Conservation (phyloP, 495 filamentous ascomycete genomes). For the Stereocaulon alpinum region DNA sequence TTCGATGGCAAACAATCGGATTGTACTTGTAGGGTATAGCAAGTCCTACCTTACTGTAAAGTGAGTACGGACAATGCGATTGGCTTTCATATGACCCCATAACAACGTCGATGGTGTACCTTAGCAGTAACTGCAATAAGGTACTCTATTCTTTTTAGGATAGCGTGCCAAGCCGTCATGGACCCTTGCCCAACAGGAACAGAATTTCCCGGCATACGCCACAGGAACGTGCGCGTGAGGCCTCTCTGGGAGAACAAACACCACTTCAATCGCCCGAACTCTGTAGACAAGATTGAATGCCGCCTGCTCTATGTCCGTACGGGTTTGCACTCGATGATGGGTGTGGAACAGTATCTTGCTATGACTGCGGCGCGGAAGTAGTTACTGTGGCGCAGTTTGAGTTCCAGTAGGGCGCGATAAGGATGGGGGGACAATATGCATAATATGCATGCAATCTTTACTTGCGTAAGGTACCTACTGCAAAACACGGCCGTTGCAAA, state of each 20-base stretch:
- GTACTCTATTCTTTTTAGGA: too few species aligned
- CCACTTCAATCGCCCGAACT: background rate
- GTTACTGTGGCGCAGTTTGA: background rate
- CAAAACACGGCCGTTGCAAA: background rate
- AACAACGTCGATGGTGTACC: too few species aligned
- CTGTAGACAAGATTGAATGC: background rate
- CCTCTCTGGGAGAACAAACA: too few species aligned
- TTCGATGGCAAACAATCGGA: too few species aligned
- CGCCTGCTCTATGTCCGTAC: too few species aligned
- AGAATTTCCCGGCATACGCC: background rate
- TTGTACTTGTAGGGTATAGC: too few species aligned
- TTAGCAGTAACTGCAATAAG: too few species aligned
- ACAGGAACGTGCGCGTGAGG: background rate
- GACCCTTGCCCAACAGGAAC: background rate
- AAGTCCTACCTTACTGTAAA: too few species aligned
- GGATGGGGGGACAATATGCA: background rate
- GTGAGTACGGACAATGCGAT: too few species aligned
- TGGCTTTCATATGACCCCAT: too few species aligned
- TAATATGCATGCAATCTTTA: constrained; percentile 3
- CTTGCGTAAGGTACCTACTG: background rate
- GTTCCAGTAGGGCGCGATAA: constrained; percentile 2
- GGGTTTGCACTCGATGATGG: background rate
- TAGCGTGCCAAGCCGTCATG: too few species aligned
- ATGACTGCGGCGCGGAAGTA: background rate
- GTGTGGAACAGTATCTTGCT: background rate